Percentiles rank a stretch among this genome's conserved stretches.
Conservation (phyloP, 257 asterid species). For the Solanum megistacrolobum region DNA sequence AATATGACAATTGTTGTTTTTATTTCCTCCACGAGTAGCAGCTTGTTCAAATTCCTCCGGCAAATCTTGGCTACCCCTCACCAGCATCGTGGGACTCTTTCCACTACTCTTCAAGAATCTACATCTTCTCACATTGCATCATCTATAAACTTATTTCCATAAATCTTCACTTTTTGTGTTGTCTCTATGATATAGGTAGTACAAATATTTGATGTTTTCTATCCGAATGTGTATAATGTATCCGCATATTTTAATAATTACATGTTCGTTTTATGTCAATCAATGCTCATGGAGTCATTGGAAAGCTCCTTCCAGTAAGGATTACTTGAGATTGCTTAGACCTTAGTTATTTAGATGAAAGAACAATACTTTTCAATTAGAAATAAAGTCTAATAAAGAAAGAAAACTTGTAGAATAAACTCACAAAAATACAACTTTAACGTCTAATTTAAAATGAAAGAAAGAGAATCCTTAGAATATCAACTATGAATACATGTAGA, state of each 20-base stretch:
- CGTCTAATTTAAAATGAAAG: too few relatives aligned
- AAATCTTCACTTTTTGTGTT: conserved; percentile 26
- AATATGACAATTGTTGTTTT: conserved; percentile 24
- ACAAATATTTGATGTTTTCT: too few relatives aligned
- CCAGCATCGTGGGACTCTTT: conserved; percentile 25
- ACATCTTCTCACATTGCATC: conserved; percentile 87
- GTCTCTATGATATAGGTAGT: too few relatives aligned
- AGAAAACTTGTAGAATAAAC: too few relatives aligned
- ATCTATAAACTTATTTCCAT: conserved; percentile 76
- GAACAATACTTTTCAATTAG: too few relatives aligned
- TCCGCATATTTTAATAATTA: background rate
- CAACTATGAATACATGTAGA: too few relatives aligned
- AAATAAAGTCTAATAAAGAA: too few relatives aligned
- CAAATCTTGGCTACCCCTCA: conserved; percentile 60
- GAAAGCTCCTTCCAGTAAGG: background rate
- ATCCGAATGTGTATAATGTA: too few relatives aligned
- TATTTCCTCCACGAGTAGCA: background rate
- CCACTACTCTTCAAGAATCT: conserved; percentile 55
- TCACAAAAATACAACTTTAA: too few relatives aligned
- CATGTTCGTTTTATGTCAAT: background rate
- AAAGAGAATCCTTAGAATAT: too few relatives aligned
- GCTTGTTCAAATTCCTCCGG: conserved; percentile 82
- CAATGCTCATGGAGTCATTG: background rate
- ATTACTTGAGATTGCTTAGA: too few relatives aligned
- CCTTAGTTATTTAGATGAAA: too few relatives aligned